Evolutionary conservation across 192 early-diverging fungal species (phyloP), one percentile per base, ranked within the genome.

Genomic region (Gigaspora rosea): DNA sequence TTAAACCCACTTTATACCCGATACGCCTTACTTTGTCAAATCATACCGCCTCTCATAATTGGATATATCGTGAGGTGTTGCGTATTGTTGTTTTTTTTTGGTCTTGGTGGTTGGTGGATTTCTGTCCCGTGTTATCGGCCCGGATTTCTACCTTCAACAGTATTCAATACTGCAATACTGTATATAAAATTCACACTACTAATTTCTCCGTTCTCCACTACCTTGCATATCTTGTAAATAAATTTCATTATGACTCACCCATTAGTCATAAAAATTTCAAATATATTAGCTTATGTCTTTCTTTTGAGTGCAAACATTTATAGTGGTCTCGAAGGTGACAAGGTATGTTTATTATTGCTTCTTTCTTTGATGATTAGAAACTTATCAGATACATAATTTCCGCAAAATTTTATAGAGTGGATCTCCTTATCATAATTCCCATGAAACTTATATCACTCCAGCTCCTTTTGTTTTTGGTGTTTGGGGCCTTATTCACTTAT

Each of bases 391-490:
- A 12, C 0, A 54, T 65, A 16, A 16, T 18, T 8, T 16, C 15
- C 35, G 18, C 27, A 27, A 10, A 18, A 18, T 71, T 33, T 32
- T 22, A 33, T 71, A 52, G 76, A 73, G 77, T 41, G 75, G 78
- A 59, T 67, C 75, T 4, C 82, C 82, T 33, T 81, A 83, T 71
- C 78, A 78, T 52, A 71, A 63, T 20, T 62, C 78, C n/a, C 85
- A 90, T 62, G 63, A 76, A 61, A 91, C 91, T 20, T 92, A 88
- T 73, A 83, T 92, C 20, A 90, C 88, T 36, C 90, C 91, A 65
- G 91, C 91, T 33, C 76, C 81, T 27, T 92, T 82, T 73, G 86
- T 88, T 18, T 88, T 86, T 56, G 84, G 71, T 76, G 79, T 89
- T 73, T 91, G 91, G 91, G 88, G 85, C 63, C 47, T 90, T 65